Percentiles rank a stretch among this genome's conserved stretches.
Evolutionary conservation across 495 filamentous ascomycete species (phyloP).

Genomic region (Letharia lupina): DNA sequence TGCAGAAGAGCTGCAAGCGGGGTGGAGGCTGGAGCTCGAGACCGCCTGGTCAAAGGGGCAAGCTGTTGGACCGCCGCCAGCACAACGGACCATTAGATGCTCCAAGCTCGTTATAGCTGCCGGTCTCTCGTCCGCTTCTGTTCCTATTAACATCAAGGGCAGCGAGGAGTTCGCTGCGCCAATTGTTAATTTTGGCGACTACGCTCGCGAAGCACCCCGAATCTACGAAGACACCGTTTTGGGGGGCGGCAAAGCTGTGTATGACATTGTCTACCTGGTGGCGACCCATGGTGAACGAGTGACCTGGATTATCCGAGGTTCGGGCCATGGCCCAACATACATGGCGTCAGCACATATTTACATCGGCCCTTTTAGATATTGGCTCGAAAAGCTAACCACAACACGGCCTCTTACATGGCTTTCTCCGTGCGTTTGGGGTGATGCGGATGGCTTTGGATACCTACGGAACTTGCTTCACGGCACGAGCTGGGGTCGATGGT

Average conservation of each 20-base stretch:
- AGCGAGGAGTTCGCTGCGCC: conserved; percentile 45
- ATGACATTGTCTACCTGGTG: conserved; percentile 66
- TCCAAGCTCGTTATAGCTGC: conserved; percentile 62
- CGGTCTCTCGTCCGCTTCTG: conserved; percentile 56
- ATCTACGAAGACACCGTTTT: conserved; percentile 46
- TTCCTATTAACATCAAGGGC: conserved; percentile 44
- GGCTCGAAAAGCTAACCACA: conserved; percentile 57
- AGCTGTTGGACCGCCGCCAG: neutral
- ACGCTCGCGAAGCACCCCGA: conserved; percentile 36
- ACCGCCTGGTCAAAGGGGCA: conserved; percentile 4
- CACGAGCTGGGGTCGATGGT: conserved; percentile 55
- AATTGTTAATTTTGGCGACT: conserved; percentile 56
- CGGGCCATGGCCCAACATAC: conserved; percentile 64
- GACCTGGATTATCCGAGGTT: conserved; percentile 70
- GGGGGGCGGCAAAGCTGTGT: conserved; percentile 67
- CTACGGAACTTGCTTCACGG: conserved; percentile 54
- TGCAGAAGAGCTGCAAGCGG: conserved; percentile 39
- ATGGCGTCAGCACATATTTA: conserved; percentile 51
- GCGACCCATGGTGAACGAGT: conserved; percentile 57
- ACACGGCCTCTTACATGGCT: conserved; percentile 59
- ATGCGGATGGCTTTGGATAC: conserved; percentile 39
- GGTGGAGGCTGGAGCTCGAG: conserved; percentile 36
- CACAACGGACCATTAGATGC: conserved; percentile 32
- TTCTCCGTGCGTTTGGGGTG: conserved; percentile 54
- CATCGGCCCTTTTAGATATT: conserved; percentile 51